A percentile compares a stretch with the other conserved stretches of the same genome.
phyloP scores from a whole-genome alignment of 1,284 basidiomycete genomes.

The Waitea zeae region DNA sequence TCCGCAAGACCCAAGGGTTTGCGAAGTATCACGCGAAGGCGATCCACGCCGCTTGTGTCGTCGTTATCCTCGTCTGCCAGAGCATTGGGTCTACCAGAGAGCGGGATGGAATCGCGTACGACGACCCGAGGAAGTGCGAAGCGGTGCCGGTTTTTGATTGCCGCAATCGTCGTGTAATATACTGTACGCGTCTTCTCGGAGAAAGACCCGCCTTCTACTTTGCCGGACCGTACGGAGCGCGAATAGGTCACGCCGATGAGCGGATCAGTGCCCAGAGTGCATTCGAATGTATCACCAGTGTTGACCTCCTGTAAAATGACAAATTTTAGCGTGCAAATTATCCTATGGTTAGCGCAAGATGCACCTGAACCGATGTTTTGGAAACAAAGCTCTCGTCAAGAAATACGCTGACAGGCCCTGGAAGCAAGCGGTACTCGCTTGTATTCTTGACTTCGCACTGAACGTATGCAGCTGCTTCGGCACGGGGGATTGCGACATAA shows the following conservation, averaged over 20 bases:
- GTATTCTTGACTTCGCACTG: slow-evolving; percentile 33
- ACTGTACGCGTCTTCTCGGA: slow-evolving; percentile 23
- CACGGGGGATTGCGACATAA: slow-evolving; percentile 29
- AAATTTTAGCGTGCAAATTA: not conserved
- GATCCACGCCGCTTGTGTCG: too few species aligned
- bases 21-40: slow-evolving; percentile 25
- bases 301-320: slow-evolving; percentile 6
- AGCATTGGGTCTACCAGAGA: slow-evolving; percentile 15
- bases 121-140: slow-evolving; percentile 24
- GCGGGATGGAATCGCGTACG: slow-evolving; percentile 31
- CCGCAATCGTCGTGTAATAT: slow-evolving; percentile 24
- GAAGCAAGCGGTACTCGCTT: slow-evolving; percentile 30
- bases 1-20: slow-evolving; percentile 28
- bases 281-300: slow-evolving; percentile 28
- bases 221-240: slow-evolving; percentile 18
- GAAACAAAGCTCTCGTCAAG: slow-evolving; percentile 32
- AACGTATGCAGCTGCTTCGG: slow-evolving; percentile 26
- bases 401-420: slow-evolving; percentile 32
- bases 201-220: slow-evolving; percentile 20
- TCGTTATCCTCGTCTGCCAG: slow-evolving; percentile 8
- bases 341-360: not conserved
- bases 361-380: slow-evolving; percentile 24
- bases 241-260: slow-evolving; percentile 28
- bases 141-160: slow-evolving; percentile 28
- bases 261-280: slow-evolving; percentile 35